A percentile compares a stretch with the other conserved stretches of the same genome.
Evolutionary conservation across 1,284 basidiomycete species (phyloP).

Genomic region (Stereum hirsutum): DNA sequence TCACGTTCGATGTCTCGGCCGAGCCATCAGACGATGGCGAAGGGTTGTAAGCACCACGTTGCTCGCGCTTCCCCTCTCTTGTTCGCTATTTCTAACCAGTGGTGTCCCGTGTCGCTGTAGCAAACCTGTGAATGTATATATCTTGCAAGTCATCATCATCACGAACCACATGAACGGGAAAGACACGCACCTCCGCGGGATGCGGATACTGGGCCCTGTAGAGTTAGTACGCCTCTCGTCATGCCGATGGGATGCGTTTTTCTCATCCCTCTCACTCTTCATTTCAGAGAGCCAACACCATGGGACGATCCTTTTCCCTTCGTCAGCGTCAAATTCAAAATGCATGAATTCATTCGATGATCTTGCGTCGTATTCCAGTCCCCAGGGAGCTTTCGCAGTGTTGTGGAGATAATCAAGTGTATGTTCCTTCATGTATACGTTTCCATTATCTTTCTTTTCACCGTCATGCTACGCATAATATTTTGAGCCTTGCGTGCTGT

Average conservation of each 20-base stretch:
- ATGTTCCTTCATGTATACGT: no score
- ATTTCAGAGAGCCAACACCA: conserved; percentile 23
- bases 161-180: conserved; percentile 98
- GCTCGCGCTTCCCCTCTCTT: conserved; percentile 1
- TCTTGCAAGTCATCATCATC: conserved; percentile 85
- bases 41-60: conserved; percentile 40
- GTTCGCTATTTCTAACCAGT: neutral
- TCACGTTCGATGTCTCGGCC: conserved; percentile 80
- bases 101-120: conserved; percentile 28
- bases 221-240: conserved; percentile 42
- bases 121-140: conserved; percentile 81
- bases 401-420: neutral
- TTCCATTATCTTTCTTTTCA: no score
- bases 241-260: neutral
- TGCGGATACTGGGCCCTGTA: conserved; percentile 78
- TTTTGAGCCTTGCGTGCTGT: no score
- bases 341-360: conserved; percentile 73
- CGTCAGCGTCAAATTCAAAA: conserved; percentile 52
- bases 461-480: no score
- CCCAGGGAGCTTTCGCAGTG: neutral
- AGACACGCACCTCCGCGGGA: conserved; percentile 93
- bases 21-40: conserved; percentile 74
- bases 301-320: conserved; percentile 65
- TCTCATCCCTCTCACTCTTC: neutral
- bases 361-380: neutral